Percentiles rank a stretch among this genome's conserved stretches.
phyloP scores from a whole-genome alignment of 2,329 filamentous ascomycete species.

The Colletotrichum salicis region DNA sequence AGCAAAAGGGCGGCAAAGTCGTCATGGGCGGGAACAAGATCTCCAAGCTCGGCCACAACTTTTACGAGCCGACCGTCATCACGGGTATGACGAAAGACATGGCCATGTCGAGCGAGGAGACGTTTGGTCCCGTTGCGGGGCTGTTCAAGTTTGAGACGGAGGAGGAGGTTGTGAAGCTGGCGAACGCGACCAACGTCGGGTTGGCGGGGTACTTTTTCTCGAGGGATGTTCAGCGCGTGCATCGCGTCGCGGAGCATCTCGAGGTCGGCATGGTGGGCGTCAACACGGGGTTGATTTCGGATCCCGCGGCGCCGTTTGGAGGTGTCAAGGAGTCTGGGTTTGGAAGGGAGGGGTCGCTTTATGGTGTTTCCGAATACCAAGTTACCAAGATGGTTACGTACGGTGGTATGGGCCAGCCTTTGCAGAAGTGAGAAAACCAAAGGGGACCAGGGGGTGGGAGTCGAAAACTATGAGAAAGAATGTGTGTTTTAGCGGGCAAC shows the following conservation, averaged over 20 bases:
- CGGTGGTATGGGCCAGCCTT: constrained; percentile 36
- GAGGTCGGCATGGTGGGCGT: constrained; percentile 91
- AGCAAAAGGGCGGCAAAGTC: constrained; percentile 79
- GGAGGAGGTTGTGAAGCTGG: constrained; percentile 84
- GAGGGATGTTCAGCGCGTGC: constrained; percentile 66
- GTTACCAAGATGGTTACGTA: constrained; percentile 71
- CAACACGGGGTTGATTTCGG: constrained; percentile 77
- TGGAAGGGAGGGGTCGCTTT: constrained; percentile 80
- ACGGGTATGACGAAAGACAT: constrained; percentile 87
- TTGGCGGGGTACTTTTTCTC: constrained; percentile 96
- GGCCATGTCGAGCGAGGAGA: constrained; percentile 88
- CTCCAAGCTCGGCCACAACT: constrained; percentile 74
- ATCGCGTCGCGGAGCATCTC: constrained; percentile 73
- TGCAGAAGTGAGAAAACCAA: constrained; percentile 29
- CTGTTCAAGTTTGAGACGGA: constrained; percentile 91
- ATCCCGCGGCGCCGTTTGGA: constrained; percentile 73
- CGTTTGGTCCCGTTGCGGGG: constrained; percentile 92
- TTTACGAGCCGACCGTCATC: constrained; percentile 90
- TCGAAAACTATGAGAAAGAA: neutral
- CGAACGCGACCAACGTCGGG: constrained; percentile 86
- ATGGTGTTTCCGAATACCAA: constrained; percentile 82
- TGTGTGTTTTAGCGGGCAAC: constrained; percentile 4
- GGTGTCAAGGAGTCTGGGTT: constrained; percentile 87
- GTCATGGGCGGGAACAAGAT: constrained; percentile 79
- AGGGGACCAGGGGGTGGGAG: no score